Percentiles rank a stretch among this genome's conserved stretches.
phyloP scores from a whole-genome alignment of 208 protist species.

The Porcisia hertigi region DNA sequence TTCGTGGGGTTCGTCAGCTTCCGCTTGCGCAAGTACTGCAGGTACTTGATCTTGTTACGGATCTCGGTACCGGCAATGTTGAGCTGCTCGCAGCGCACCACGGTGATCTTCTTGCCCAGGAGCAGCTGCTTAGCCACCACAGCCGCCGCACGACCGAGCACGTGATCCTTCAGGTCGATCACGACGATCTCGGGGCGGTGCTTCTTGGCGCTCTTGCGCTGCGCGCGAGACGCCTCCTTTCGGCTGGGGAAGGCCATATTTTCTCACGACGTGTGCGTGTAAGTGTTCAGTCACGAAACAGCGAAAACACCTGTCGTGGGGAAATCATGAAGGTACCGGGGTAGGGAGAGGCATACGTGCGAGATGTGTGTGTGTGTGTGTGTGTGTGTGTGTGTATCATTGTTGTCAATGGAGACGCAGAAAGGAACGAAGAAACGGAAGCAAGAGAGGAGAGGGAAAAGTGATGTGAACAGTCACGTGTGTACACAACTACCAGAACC shows the following conservation, averaged over 20 bases:
- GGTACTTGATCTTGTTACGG: slow-evolving; percentile 98
- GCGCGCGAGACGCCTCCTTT: slow-evolving; percentile 55
- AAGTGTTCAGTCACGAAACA: slow-evolving; percentile 21
- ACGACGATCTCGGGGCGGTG: slow-evolving; percentile 92
- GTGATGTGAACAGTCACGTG: not conserved
- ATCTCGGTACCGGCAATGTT: slow-evolving; percentile 95
- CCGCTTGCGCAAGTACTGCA: slow-evolving; percentile 95
- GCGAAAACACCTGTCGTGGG: slow-evolving; percentile 17
- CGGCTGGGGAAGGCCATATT: slow-evolving; percentile 55
- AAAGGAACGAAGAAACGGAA: not conserved
- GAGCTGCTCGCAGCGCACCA: slow-evolving; percentile 97
- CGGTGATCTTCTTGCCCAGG: slow-evolving; percentile 95
- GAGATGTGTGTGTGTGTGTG: not conserved
- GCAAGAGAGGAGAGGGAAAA: not conserved
- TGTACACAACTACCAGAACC: not conserved
- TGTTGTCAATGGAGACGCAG: slow-evolving; percentile 9
- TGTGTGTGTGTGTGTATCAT: no score
- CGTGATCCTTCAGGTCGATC: slow-evolving; percentile 97
- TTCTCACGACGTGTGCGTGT: not conserved
- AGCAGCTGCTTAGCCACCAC: slow-evolving; percentile 98
- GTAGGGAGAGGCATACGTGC: not conserved
- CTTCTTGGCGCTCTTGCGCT: slow-evolving; percentile 79
- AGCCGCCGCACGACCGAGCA: slow-evolving; percentile 97
- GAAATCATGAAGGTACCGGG: not conserved
- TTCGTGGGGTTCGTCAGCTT: slow-evolving; percentile 97